Percentiles rank a stretch among this genome's conserved stretches.
These are phyloP conservation scores for Hypomyces rosellus DNA, from an alignment of 2,329 filamentous ascomycete genomes.

Conservation along the genomic window DNA sequence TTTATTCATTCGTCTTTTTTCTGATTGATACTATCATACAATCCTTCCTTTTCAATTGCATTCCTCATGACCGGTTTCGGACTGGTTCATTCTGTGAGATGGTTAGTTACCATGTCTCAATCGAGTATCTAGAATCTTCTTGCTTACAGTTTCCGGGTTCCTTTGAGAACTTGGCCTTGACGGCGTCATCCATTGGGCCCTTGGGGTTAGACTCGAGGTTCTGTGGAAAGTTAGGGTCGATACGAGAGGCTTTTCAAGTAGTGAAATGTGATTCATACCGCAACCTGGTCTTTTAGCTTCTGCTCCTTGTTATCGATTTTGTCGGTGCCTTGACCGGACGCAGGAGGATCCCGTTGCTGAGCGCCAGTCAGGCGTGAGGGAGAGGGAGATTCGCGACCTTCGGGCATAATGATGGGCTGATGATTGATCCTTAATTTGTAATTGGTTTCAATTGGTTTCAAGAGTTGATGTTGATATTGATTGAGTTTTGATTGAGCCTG, in stretches of 20 bases:
- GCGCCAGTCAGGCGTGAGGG: slow-evolving; percentile 60
- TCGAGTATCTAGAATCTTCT: not conserved
- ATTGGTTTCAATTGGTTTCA: not conserved
- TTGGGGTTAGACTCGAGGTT: slow-evolving; percentile 60
- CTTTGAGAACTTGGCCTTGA: slow-evolving; percentile 57
- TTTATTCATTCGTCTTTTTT: not conserved
- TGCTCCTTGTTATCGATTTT: slow-evolving; percentile 48
- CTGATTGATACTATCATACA: not conserved
- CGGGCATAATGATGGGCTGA: slow-evolving; percentile 51
- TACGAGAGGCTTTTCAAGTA: no score
- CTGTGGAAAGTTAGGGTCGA: slow-evolving; percentile 22
- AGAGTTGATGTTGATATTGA: not conserved
- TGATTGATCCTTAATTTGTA: not conserved
- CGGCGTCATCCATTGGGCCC: slow-evolving; percentile 53
- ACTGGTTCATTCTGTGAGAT: no score
- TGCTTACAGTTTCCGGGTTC: slow-evolving; percentile 13
- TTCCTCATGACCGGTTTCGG: not conserved
- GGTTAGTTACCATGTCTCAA: no score
- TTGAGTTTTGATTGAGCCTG: not conserved
- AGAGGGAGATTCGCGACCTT: slow-evolving; percentile 71
- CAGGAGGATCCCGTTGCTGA: slow-evolving; percentile 56
- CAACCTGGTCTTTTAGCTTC: slow-evolving; percentile 44
- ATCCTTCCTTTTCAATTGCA: not conserved
- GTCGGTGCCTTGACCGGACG: slow-evolving; percentile 51
- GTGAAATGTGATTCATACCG: slow-evolving; percentile 31